These are phyloP conservation scores for Yamadazyma taylorii DNA, from an alignment of 1,139 yeast species.

Conservation along the genomic window DNA sequence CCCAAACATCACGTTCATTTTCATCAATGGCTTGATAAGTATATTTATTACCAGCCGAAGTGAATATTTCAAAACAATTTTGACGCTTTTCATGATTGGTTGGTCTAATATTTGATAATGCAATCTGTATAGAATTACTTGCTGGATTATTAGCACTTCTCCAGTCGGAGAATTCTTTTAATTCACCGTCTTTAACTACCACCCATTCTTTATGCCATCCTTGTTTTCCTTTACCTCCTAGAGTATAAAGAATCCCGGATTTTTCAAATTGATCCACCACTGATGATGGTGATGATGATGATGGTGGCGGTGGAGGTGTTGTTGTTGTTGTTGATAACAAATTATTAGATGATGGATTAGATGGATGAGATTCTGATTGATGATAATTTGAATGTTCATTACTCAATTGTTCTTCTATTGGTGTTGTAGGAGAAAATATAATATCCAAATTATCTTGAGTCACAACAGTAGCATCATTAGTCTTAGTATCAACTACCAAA, in stretches of 20 bases:
- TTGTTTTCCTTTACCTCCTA: slow-evolving; percentile 71
- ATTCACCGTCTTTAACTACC: slow-evolving; percentile 62
- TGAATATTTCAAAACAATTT: slow-evolving; percentile 72
- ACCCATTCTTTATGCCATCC: slow-evolving; percentile 96
- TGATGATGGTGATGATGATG: too few relatives aligned
- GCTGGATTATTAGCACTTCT: slow-evolving; percentile 66
- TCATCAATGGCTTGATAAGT: slow-evolving; percentile 76
- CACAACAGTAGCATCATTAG: slow-evolving; percentile 20
- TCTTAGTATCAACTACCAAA: slow-evolving; percentile 20
- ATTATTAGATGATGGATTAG: too few relatives aligned
- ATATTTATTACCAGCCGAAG: slow-evolving; percentile 68
- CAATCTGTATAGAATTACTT: slow-evolving; percentile 69
- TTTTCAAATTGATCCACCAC: slow-evolving; percentile 28
- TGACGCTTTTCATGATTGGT: slow-evolving; percentile 49
- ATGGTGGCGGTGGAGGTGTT: too few relatives aligned
- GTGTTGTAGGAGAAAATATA: slow-evolving; percentile 23
- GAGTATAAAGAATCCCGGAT: slow-evolving; percentile 62
- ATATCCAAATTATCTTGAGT: slow-evolving; percentile 35
- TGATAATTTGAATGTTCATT: too few relatives aligned
- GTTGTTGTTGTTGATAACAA: too few relatives aligned
- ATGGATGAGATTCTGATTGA: too few relatives aligned
- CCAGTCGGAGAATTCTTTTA: slow-evolving; percentile 81
- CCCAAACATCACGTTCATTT: slow-evolving; percentile 71
- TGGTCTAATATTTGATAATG: slow-evolving; percentile 66
- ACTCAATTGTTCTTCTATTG: slow-evolving; percentile 1